Conservation (phyloP, 495 filamentous ascomycete species). For the Achaetomiella virescens region DNA sequence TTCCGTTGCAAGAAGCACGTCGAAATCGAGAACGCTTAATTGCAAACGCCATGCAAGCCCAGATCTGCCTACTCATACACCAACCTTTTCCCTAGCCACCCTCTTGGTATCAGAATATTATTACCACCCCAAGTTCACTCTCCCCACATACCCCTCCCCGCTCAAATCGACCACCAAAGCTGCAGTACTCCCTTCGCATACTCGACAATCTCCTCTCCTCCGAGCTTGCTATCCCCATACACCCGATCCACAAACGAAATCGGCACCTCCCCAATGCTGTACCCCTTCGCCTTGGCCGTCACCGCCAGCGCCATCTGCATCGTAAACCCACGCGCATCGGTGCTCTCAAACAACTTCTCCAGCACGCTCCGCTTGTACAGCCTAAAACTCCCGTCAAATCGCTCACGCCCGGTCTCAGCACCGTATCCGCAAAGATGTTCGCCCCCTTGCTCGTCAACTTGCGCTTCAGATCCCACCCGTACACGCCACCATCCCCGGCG, state of each 20-base stretch:
- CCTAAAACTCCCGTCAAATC: slow-evolving; percentile 89
- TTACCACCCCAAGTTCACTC: neutral
- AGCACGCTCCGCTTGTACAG: slow-evolving; percentile 88
- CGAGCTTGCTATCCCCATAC: slow-evolving; percentile 92
- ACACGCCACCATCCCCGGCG: slow-evolving; percentile 83
- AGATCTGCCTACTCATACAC: slow-evolving; percentile 9
- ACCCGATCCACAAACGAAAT: slow-evolving; percentile 94
- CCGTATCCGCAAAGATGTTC: slow-evolving; percentile 92
- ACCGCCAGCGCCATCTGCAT: slow-evolving; percentile 96
- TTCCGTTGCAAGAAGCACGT: no score
- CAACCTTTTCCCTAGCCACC: neutral
- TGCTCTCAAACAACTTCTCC: slow-evolving; percentile 81
- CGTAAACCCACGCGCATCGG: slow-evolving; percentile 90
- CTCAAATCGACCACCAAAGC: slow-evolving; percentile 65
- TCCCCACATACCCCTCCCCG: neutral
- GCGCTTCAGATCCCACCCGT: slow-evolving; percentile 94
- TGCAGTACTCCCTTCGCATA: slow-evolving; percentile 89
- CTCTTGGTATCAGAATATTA: neutral
- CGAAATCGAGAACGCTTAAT: no score
- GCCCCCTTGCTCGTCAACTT: slow-evolving; percentile 88
- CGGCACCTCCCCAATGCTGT: slow-evolving; percentile 83
- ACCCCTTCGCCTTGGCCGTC: slow-evolving; percentile 87
- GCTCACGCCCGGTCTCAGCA: slow-evolving; percentile 90
- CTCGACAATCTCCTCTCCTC: slow-evolving; percentile 94
- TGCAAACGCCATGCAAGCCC: slow-evolving; percentile 18